These are phyloP conservation scores for Boletus albobrunnescens DNA, from an alignment of 1,284 basidiomycete genomes.

Conservation along the genomic window DNA sequence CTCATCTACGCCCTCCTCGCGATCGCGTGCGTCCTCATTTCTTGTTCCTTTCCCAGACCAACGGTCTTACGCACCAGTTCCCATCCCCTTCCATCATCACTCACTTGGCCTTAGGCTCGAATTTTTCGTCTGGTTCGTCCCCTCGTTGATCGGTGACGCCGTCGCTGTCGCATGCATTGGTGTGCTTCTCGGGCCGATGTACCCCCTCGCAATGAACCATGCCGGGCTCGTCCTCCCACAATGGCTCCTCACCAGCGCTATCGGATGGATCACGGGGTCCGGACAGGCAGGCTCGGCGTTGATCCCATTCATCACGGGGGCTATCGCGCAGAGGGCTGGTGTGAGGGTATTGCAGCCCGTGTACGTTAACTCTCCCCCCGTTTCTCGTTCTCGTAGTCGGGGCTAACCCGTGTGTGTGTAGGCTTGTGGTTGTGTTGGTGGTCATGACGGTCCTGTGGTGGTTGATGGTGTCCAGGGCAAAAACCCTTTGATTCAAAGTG, in stretches of 20 bases:
- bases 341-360: slow-evolving; percentile 50
- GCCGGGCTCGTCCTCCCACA: slow-evolving; percentile 44
- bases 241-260: slow-evolving; percentile 43
- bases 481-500: background rate
- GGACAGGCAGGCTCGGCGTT: slow-evolving; percentile 51
- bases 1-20: slow-evolving; percentile 24
- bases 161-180: slow-evolving; percentile 53
- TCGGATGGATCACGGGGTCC: slow-evolving; percentile 55
- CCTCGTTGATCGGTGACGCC: slow-evolving; percentile 48
- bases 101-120: slow-evolving; percentile 41
- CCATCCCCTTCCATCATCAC: background rate
- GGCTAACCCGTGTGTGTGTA: slow-evolving; percentile 12
- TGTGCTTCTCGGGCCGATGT: slow-evolving; percentile 50
- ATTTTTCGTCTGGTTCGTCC: slow-evolving; percentile 55
- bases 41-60: background rate
- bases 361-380: slow-evolving; percentile 34
- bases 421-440: slow-evolving; percentile 41
- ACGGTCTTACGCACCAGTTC: background rate
- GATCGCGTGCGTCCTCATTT: slow-evolving; percentile 22
- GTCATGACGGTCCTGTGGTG: slow-evolving; percentile 39
- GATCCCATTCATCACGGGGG: slow-evolving; percentile 47
- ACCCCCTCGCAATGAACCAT: slow-evolving; percentile 50
- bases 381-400: background rate
- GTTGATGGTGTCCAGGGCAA: slow-evolving; percentile 34
- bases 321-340: slow-evolving; percentile 32